A percentile compares a stretch with the other conserved stretches of the same genome.
Evolutionary conservation across 1,284 basidiomycete species (phyloP).

Genomic region (Ganoderma lucidum): DNA sequence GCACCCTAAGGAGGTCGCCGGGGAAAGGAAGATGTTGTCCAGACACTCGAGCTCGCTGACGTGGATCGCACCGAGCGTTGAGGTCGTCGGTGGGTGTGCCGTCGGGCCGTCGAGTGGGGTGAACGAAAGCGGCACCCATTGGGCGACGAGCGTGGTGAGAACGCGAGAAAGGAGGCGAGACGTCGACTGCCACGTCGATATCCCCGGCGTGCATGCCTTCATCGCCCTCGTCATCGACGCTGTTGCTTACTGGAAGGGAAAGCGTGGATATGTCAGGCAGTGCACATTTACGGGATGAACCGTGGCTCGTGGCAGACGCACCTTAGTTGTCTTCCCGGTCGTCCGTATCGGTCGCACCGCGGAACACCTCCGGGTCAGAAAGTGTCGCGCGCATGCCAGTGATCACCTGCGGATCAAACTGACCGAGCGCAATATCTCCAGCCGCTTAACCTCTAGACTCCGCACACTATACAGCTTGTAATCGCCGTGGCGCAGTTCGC

Average conservation of each 20-base stretch:
- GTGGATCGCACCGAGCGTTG: conserved; percentile 82
- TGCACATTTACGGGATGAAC: background rate
- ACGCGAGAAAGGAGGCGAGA: conserved; percentile 37
- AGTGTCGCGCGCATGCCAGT: conserved; percentile 90
- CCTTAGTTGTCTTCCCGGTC: conserved; percentile 47
- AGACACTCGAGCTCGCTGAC: conserved; percentile 88
- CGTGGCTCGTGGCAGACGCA: conserved; percentile 17
- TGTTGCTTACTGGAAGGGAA: background rate
- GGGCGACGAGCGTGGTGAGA: conserved; percentile 60
- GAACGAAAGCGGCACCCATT: conserved; percentile 82
- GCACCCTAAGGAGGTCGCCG: conserved; percentile 49
- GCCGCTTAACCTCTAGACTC: conserved; percentile 73
- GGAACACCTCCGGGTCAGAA: conserved; percentile 68
- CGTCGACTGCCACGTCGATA: conserved; percentile 43
- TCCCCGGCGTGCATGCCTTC: conserved; percentile 48
- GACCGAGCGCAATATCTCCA: conserved; percentile 82
- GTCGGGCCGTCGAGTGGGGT: conserved; percentile 74
- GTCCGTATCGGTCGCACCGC: conserved; percentile 46
- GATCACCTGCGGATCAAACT: conserved; percentile 85
- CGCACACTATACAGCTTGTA: too few relatives aligned
- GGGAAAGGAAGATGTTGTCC: conserved; percentile 88
- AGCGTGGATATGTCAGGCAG: conserved; percentile 12
- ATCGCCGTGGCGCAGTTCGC: too few relatives aligned
- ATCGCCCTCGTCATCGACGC: conserved; percentile 34
- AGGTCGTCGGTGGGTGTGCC: conserved; percentile 85